Conservation (phyloP, 176 grass and related monocot species). For the Triticum dicoccoides region DNA sequence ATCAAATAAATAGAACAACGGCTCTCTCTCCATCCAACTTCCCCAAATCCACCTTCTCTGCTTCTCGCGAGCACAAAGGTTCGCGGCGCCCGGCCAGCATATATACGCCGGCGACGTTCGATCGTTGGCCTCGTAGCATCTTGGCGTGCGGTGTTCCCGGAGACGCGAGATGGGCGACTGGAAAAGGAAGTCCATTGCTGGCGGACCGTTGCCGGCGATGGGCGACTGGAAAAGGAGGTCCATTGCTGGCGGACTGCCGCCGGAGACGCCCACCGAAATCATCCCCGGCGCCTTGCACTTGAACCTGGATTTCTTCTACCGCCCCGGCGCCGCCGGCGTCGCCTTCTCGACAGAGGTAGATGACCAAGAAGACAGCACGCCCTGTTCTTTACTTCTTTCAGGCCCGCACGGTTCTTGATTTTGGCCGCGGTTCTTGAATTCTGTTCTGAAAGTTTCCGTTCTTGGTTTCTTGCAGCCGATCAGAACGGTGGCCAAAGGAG, state of each 20-base stretch:
- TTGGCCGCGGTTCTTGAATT: not conserved
- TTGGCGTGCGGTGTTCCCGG: not conserved
- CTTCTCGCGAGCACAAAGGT: not conserved
- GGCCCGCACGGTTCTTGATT: not conserved
- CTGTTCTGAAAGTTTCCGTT: not conserved
- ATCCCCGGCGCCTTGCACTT: not conserved
- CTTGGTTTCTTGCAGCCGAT: constrained; percentile 12
- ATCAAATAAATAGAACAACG: not conserved
- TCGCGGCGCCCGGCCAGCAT: not conserved
- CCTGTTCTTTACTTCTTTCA: not conserved
- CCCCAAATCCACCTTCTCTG: not conserved
- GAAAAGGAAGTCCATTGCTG: constrained; percentile 7
- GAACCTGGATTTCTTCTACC: not conserved
- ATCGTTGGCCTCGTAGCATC: not conserved
- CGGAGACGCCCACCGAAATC: not conserved
- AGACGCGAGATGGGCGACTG: not conserved
- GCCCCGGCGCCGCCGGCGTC: not conserved
- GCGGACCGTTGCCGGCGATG: not conserved
- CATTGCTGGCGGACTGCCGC: not conserved
- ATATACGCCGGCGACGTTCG: not conserved
- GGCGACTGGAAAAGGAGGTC: not conserved
- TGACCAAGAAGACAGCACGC: not conserved
- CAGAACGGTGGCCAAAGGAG: not conserved
- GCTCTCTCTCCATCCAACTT: not conserved
- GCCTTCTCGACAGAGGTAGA: not conserved